A percentile compares a stretch with the other conserved stretches of the same genome.
Evolutionary conservation across 2,329 filamentous ascomycete species (phyloP).

Genomic region (Rosellinia necatrix): DNA sequence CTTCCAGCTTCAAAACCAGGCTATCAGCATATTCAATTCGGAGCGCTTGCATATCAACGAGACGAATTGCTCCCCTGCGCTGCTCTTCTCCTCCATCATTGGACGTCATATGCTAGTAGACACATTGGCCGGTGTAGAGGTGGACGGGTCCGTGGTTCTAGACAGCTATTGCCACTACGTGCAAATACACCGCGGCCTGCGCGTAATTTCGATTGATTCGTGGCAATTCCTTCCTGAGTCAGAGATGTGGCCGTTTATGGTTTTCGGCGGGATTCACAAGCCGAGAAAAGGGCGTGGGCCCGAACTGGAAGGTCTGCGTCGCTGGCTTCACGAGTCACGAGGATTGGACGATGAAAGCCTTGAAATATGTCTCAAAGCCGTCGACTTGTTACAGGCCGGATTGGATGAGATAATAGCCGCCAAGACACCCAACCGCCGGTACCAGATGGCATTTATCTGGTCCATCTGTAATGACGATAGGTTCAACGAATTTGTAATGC

Average conservation of each 20-base stretch:
- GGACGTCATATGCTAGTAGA: constrained; percentile 44
- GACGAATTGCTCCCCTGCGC: constrained; percentile 40
- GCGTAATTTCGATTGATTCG: constrained; percentile 29
- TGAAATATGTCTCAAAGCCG: constrained; percentile 35
- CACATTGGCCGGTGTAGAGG: constrained; percentile 35
- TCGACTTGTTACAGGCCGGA: constrained; percentile 35
- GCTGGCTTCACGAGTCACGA: constrained; percentile 30
- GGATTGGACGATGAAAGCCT: constrained; percentile 29
- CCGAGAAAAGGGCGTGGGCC: constrained; percentile 29
- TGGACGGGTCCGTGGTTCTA: constrained; percentile 37
- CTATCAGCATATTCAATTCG: constrained; percentile 40
- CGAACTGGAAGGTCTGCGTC: constrained; percentile 30
- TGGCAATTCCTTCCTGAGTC: constrained; percentile 38
- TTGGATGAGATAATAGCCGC: constrained; percentile 30
- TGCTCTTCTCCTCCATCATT: constrained; percentile 43
- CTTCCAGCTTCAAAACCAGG: constrained; percentile 41
- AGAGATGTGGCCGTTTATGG: constrained; percentile 34
- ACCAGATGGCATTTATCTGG: constrained; percentile 40
- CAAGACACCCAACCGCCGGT: background rate
- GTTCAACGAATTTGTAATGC: constrained; percentile 34
- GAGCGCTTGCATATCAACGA: constrained; percentile 29
- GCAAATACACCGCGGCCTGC: constrained; percentile 32
- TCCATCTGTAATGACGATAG: constrained; percentile 30
- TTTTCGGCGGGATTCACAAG: constrained; percentile 28
- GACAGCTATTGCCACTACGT: constrained; percentile 39